Conservation (phyloP, 208 protist genomes). For the Leptomonas seymouri region DNA sequence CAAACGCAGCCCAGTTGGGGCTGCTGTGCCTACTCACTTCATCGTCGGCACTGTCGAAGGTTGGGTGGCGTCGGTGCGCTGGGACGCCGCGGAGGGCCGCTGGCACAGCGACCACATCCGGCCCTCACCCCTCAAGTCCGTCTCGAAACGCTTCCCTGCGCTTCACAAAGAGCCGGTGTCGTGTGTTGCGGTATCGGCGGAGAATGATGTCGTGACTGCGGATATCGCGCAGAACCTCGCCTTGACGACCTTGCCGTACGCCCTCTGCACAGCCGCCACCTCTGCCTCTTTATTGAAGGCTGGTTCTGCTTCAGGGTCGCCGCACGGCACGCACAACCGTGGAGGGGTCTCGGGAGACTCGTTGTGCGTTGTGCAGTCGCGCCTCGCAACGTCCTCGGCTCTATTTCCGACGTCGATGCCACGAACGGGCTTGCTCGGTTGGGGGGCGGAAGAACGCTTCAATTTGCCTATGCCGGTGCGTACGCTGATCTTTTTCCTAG, state of each 20-base stretch:
- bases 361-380: conserved; percentile 8
- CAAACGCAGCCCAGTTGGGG: conserved; percentile 39
- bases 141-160: conserved; percentile 27
- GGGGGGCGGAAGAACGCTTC: neutral
- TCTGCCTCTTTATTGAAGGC: too few species aligned
- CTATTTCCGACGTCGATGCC: conserved; percentile 15
- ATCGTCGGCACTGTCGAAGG: conserved; percentile 74
- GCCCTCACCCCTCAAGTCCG: conserved; percentile 15
- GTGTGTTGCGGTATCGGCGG: conserved; percentile 61
- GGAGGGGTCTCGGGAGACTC: too few species aligned
- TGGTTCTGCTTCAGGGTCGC: neutral
- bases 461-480: neutral
- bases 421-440: neutral
- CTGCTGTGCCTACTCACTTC: conserved; percentile 54
- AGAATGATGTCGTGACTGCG: conserved; percentile 71
- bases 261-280: neutral
- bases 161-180: conserved; percentile 83
- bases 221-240: conserved; percentile 88
- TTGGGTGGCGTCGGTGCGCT: conserved; percentile 35
- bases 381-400: conserved; percentile 5
- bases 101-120: conserved; percentile 23
- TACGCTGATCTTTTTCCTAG: conserved; percentile 3
- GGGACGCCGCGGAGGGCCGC: neutral
- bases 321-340: neutral
- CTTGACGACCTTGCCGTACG: conserved; percentile 53